Evolutionary conservation across 108 stramenopile genomes (phyloP).

Genomic region (Conticribra weissflogii): DNA sequence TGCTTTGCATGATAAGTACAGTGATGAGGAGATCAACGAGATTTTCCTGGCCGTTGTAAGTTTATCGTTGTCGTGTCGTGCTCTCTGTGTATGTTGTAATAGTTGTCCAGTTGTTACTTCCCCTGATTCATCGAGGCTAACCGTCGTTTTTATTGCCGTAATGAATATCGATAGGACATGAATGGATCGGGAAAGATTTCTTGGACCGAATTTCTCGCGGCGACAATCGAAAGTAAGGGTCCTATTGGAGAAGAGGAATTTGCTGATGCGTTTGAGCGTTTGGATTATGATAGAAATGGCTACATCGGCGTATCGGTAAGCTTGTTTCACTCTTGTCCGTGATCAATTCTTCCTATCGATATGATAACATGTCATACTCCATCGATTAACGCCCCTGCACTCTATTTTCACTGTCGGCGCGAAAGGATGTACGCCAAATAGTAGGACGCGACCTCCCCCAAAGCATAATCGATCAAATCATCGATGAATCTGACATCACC

Average conservation of each 20-base stretch:
- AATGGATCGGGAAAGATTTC: constrained; percentile 74
- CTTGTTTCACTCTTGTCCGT: neutral
- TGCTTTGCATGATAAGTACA: constrained; percentile 44
- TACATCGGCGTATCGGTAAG: constrained; percentile 56
- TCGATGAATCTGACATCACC: constrained; percentile 52
- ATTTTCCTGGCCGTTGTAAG: constrained; percentile 69
- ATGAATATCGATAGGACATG: constrained; percentile 57
- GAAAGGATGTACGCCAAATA: constrained; percentile 55
- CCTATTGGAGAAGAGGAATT: constrained; percentile 66
- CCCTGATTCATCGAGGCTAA: no score
- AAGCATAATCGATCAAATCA: constrained; percentile 49
- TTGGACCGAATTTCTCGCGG: constrained; percentile 90
- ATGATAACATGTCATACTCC: no score
- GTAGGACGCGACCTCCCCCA: constrained; percentile 47
- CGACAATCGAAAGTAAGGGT: constrained; percentile 76
- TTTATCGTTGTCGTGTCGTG: no score
- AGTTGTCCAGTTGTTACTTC: no score
- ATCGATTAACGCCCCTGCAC: no score
- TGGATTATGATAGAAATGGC: constrained; percentile 80
- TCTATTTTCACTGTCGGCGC: no score
- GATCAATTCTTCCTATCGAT: neutral
- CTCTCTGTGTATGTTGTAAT: no score
- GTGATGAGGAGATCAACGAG: constrained; percentile 65
- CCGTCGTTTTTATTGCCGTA: constrained; percentile 18
- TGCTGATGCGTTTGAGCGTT: constrained; percentile 79